Evolutionary conservation across 305 asterid species (phyloP), one percentile per base, ranked within the genome.

Genomic region (Caryopteris hybrid): DNA sequence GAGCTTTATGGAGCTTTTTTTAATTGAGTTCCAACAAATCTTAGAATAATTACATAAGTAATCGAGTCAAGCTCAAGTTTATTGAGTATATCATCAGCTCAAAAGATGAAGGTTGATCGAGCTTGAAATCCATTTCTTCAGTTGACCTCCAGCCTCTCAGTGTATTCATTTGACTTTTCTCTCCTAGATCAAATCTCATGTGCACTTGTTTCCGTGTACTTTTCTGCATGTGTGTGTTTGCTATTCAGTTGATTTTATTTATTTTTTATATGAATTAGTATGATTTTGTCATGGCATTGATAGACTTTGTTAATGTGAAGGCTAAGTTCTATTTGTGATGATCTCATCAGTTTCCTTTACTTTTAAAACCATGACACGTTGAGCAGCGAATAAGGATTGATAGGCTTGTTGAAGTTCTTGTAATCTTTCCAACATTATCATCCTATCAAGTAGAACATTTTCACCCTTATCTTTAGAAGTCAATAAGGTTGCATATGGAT

Each of bases 341-440:
- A 29, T 38, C 22, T 47, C 48, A 12, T 43, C 14, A 33, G 14
- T 21, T 5, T 47, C 54, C 36, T 11, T 34, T 41, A 23, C 20
- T 41, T 45, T 39, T 45, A 55, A 10, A 12, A 34, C 31, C 48
- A 48, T 50, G 33, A 63, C 29, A n/a, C 9, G n/a, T 16, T 33
- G 41, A 54, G 33, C 41, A 17, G 67, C 42, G 79, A 70, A 38
- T 31, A 36, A 52, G 67, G 72, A 52, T 53, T 45, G 33, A 59
- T 52, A 21, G 34, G 20, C 31, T 20, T 36, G 25, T 51, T 45
- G 18, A 23, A 12, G 42, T 65, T 61, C 39, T 39, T 34, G 20
- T 50, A 42, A 55, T 47, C 21, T n/a, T 63, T 33, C 50, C 66
- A 8, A 12, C 42, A n/a, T 36, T 23, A 33, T 55, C 66, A n/a